phyloP scores from a whole-genome alignment of 495 filamentous ascomycete genomes.

The Neurospora africana region DNA sequence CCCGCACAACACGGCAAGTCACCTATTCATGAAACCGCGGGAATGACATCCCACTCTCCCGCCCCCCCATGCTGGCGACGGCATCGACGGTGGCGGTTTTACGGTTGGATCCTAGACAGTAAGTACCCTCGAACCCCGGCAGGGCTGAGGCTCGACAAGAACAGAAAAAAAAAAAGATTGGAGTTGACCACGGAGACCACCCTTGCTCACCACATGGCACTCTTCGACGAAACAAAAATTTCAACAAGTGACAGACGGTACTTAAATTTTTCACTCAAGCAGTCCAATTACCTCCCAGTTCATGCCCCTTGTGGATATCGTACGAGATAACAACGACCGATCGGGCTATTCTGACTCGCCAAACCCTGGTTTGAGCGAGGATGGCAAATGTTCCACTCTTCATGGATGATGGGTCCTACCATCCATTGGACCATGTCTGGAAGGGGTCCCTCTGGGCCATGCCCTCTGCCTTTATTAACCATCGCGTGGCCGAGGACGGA shows the following conservation, averaged over 20 bases:
- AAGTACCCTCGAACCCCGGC: neutral
- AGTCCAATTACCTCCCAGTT: neutral
- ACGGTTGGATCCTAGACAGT: neutral
- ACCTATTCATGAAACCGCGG: neutral
- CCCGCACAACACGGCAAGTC: neutral
- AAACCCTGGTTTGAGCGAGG: neutral
- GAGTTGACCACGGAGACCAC: neutral
- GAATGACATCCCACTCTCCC: neutral
- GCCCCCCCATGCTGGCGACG: neutral
- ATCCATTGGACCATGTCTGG: neutral
- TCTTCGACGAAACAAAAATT: neutral
- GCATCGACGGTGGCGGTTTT: neutral
- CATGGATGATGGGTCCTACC: neutral
- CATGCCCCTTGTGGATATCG: constrained; percentile 6
- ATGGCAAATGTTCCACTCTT: neutral
- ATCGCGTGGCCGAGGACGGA: neutral
- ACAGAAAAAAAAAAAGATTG: neutral
- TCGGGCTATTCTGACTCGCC: constrained; percentile 7
- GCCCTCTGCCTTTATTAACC: neutral
- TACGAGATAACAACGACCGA: constrained; percentile 8
- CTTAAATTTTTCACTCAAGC: constrained; percentile 3
- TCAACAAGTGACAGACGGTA: neutral
- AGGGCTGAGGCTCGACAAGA: neutral
- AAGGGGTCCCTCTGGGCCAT: neutral
- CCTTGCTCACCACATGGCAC: constrained; percentile 11